Evolutionary conservation across 345 rosid genomes (phyloP).

Genomic region (Eucalyptus marginata): DNA sequence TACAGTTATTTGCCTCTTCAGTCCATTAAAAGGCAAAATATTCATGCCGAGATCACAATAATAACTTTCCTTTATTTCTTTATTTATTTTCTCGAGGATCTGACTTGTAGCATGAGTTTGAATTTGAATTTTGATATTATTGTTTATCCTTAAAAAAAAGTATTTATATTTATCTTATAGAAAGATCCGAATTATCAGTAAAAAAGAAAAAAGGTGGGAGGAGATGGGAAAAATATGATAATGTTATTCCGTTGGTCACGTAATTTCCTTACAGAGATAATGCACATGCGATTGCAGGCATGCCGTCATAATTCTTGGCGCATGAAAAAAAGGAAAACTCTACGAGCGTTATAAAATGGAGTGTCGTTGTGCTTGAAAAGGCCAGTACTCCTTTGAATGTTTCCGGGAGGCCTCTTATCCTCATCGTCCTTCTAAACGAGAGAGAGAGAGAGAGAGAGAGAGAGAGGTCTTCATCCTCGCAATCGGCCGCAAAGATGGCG

Average conservation of each 20-base stretch:
- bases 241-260: neutral
- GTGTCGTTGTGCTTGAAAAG: neutral
- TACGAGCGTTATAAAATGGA: neutral
- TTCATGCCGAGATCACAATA: neutral
- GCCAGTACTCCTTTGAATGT: neutral
- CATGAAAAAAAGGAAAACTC: neutral
- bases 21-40: neutral
- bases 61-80: neutral
- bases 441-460: neutral
- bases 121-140: neutral
- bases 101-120: neutral
- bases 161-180: neutral
- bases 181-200: neutral
- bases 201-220: neutral
- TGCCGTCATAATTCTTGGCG: neutral
- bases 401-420: neutral
- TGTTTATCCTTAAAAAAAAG: neutral
- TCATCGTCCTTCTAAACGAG: neutral
- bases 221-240: neutral
- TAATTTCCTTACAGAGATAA: neutral
- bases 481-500: constrained; percentile 16
- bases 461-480: neutral
- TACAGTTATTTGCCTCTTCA: neutral
- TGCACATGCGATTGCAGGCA: neutral
- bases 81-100: neutral